Percentiles rank a stretch among this genome's conserved stretches.
Evolutionary conservation across 495 filamentous ascomycete genomes (phyloP).

Genomic region (Penicilliopsis zonata): DNA sequence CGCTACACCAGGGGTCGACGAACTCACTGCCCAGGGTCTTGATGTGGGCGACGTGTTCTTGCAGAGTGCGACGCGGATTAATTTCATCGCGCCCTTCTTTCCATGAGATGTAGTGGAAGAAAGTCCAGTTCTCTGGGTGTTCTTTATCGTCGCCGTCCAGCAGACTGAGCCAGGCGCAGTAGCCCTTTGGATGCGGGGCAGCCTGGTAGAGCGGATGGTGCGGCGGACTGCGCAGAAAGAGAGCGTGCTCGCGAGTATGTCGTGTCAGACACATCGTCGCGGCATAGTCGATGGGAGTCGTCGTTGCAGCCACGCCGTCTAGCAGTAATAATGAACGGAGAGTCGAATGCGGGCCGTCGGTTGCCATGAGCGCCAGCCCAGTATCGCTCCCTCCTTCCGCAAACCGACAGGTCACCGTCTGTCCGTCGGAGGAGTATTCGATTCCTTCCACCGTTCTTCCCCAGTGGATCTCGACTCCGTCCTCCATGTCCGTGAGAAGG

Average conservation of each 20-base stretch:
- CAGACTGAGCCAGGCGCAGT: constrained; percentile 13
- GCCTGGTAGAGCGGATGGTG: constrained; percentile 15
- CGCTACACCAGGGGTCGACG: constrained; percentile 10
- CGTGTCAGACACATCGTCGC: constrained; percentile 20
- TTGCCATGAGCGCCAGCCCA: constrained; percentile 24
- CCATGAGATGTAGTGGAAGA: constrained; percentile 23
- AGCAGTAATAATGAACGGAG: constrained; percentile 26
- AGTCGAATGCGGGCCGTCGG: constrained; percentile 33
- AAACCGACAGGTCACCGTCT: constrained; percentile 13
- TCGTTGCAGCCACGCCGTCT: constrained; percentile 14
- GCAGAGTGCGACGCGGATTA: constrained; percentile 9
- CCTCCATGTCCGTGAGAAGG: no score
- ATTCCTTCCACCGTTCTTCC: constrained; percentile 2
- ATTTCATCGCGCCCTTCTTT: no score
- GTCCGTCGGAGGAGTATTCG: constrained; percentile 5
- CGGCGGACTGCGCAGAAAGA: constrained; percentile 15
- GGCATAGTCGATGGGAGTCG: constrained; percentile 15
- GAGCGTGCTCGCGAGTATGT: constrained; percentile 20
- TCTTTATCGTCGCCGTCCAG: constrained; percentile 25
- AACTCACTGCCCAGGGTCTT: constrained; percentile 8
- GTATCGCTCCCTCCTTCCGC: constrained; percentile 7
- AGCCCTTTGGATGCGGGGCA: constrained; percentile 8
- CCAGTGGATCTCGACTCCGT: constrained; percentile 26
- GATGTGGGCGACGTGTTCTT: constrained; percentile 21
- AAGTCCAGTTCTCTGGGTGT: constrained; percentile 32